Percentiles rank a stretch among this genome's conserved stretches.
Conservation (phyloP, 331 rosid species). For the Malus hybrid region DNA sequence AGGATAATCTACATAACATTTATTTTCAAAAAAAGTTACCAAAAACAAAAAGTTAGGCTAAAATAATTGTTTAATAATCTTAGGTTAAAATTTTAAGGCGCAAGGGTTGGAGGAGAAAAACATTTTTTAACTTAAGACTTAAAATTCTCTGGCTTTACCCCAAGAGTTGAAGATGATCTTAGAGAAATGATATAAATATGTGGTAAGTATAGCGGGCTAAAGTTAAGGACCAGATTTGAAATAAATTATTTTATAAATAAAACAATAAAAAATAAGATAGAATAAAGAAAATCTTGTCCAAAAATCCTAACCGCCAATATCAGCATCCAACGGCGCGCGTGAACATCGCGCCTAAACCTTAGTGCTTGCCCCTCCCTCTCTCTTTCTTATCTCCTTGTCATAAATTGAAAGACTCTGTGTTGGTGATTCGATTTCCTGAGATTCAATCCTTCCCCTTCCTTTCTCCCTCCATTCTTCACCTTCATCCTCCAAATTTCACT, state of each 20-base stretch:
- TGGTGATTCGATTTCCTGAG: constrained; percentile 15
- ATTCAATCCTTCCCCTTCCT: background rate
- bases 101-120: too few relatives aligned
- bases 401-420: background rate
- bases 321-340: constrained; percentile 30
- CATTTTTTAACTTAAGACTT: too few relatives aligned
- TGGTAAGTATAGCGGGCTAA: too few relatives aligned
- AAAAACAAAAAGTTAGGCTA: too few relatives aligned
- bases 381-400: background rate
- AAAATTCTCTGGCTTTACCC: too few relatives aligned
- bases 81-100: too few relatives aligned
- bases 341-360: constrained; percentile 9
- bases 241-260: too few relatives aligned
- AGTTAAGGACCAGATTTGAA: background rate
- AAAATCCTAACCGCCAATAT: constrained; percentile 21
- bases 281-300: background rate
- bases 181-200: fast-evolving
- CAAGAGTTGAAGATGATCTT: too few relatives aligned
- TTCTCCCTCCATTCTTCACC: background rate
- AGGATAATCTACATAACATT: too few relatives aligned
- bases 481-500: background rate
- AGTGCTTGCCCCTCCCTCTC: background rate
- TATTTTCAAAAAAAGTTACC: too few relatives aligned
- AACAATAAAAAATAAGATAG: background rate
- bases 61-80: too few relatives aligned